These are phyloP conservation scores for Aspergillus biplanus DNA, from an alignment of 495 filamentous ascomycete species.

Conservation along the genomic window DNA sequence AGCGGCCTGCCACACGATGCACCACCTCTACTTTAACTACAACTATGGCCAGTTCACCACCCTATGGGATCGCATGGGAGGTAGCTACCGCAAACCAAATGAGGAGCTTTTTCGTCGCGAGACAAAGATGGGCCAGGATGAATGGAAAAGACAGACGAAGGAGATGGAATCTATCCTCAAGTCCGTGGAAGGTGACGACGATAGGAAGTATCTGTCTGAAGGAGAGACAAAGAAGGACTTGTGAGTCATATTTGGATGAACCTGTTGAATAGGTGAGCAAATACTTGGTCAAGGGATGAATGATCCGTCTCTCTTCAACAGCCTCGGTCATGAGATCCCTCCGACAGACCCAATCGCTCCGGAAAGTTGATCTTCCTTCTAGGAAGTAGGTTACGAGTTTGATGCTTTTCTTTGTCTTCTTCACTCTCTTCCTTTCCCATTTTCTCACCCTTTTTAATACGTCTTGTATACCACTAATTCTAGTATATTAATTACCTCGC, in stretches of 20 bases:
- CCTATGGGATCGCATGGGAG: conserved; percentile 88
- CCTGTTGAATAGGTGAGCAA: neutral
- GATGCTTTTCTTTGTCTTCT: conserved; percentile 12
- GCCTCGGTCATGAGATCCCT: neutral
- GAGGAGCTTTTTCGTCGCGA: conserved; percentile 85
- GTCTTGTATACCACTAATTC: conserved; percentile 15
- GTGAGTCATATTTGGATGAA: conserved; percentile 15
- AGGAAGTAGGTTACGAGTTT: conserved; percentile 19
- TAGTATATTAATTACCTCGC: conserved; percentile 12
- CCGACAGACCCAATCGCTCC: neutral
- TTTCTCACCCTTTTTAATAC: conserved; percentile 8
- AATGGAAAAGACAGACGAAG: conserved; percentile 78
- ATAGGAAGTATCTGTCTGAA: conserved; percentile 65
- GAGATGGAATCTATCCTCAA: conserved; percentile 87
- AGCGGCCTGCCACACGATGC: conserved; percentile 94
- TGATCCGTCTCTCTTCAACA: too few species aligned
- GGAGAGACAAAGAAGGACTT: conserved; percentile 48
- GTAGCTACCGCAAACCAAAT: conserved; percentile 88
- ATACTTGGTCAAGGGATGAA: neutral
- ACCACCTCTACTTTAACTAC: conserved; percentile 98
- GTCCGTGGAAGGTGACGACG: conserved; percentile 87
- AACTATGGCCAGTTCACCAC: conserved; percentile 98
- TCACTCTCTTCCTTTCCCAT: neutral
- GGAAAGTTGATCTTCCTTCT: neutral
- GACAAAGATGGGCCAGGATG: conserved; percentile 80